These are phyloP conservation scores for Neocatenulostroma microsporum DNA, from an alignment of 2,329 filamentous ascomycete genomes.

Conservation along the genomic window DNA sequence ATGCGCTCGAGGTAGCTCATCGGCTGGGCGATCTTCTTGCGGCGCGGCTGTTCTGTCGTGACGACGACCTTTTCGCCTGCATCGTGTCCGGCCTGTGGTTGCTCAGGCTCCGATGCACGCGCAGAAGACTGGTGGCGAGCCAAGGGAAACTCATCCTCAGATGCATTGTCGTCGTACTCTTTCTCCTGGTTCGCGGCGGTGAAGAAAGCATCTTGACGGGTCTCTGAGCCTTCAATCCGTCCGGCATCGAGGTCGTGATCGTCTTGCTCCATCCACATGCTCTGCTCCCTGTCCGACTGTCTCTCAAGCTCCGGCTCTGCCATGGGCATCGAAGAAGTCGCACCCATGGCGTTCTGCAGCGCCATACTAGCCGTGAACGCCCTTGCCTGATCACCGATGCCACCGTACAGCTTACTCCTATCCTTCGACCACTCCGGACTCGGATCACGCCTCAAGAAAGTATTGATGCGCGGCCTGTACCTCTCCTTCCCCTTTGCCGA, in stretches of 20 bases:
- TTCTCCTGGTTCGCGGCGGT: too few species aligned
- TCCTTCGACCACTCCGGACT: constrained; percentile 9
- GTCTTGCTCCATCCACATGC: constrained; percentile 9
- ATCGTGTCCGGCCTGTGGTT: too few species aligned
- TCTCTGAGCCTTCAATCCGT: background rate
- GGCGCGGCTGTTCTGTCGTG: too few species aligned
- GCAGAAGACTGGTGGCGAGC: too few species aligned
- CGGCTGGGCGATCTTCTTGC: background rate
- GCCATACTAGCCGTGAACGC: background rate
- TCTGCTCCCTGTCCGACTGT: too few species aligned
- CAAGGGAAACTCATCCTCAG: too few species aligned
- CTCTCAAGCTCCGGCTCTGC: background rate
- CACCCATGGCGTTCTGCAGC: background rate
- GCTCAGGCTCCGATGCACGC: too few species aligned
- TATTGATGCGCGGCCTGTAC: constrained; percentile 10
- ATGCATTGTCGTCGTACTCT: too few species aligned
- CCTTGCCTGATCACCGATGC: constrained; percentile 3
- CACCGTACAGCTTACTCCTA: constrained; percentile 8
- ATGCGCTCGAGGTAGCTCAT: constrained; percentile 2
- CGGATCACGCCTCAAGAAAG: constrained; percentile 8
- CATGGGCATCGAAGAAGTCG: too few species aligned
- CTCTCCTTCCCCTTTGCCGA: constrained; percentile 3
- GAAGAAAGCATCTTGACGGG: too few species aligned
- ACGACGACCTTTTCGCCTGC: too few species aligned
- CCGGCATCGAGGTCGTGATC: background rate